Base-by-base conservation (phyloP, 305 asterid species). In the Plantago lanceolata region DNA sequence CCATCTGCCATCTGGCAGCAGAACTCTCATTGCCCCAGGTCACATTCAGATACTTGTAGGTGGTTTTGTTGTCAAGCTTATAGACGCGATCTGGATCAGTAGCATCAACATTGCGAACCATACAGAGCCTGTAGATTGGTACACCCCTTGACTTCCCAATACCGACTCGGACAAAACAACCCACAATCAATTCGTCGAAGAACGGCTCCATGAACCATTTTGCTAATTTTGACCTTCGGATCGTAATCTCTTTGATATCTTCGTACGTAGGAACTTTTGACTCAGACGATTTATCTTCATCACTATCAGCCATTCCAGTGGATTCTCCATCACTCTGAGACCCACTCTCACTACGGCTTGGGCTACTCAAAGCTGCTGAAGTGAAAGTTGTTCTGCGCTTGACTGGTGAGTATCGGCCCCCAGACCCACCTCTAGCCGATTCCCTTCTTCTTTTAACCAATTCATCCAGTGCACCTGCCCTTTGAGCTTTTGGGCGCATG, bases 1-100 rank as follows among this genome's bases (percentile, higher is more conserved):
- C 93, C 95, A 93, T 93, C 79, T 93, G 97, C 97, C 98, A 93
- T 82, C 98, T 85, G 45, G 96, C 96, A 17, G 97, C 94, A 50
- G 96, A 85, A 77, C 73, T 85, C 73, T 93, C 97, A 35, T 82
- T 89, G 62, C 97, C 98, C 98, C 98, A 87, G 64, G 87, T 85
- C 66, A 85, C 82, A 75, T 87, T 93, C 70, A 93, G 78, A 72
- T 82, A 89, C 79, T 93, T 93, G 80, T 76, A 45, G 1, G 97
- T 93, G 66, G 88, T 85, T 78, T 87, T 93, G 82, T 93, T 93
- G 74, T 93, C 96, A 20, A 93, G 84, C 81, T 85, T 87, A 68
- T 93, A 93, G 61, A 72, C 83, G n/a, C 87, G 84, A 72, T 87
- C 94, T 16, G 95, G 90, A 55, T 89, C 95, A 5, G 96, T 55